phyloP scores from a whole-genome alignment of 352 stramenopile species.

The Pythium sp. region DNA sequence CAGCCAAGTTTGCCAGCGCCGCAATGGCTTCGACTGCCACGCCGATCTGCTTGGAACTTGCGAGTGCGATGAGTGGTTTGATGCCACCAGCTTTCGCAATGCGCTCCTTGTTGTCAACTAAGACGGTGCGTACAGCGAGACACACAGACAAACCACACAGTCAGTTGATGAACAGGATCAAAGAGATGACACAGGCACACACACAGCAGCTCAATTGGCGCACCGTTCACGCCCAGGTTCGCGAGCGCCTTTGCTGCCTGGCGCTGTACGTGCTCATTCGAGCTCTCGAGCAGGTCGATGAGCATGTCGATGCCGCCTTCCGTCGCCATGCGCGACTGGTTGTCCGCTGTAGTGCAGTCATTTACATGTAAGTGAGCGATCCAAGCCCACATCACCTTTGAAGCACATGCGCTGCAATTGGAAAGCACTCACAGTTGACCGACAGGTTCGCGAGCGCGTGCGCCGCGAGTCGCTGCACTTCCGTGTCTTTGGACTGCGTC shows the following conservation, averaged over 20 bases:
- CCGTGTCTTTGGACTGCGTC: constrained; percentile 89
- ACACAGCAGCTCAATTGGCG: neutral
- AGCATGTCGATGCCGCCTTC: constrained; percentile 94
- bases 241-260: constrained; percentile 93
- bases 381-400: neutral
- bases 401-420: neutral
- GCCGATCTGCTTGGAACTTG: constrained; percentile 78
- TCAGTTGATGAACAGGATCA: neutral
- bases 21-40: constrained; percentile 91
- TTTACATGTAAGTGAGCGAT: neutral
- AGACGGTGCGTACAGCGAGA: neutral
- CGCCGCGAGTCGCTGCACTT: constrained; percentile 92
- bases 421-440: constrained; percentile 77
- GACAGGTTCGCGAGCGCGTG: constrained; percentile 94
- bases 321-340: constrained; percentile 92
- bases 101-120: constrained; percentile 91
- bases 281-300: constrained; percentile 84
- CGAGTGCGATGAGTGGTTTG: constrained; percentile 78
- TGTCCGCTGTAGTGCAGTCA: constrained; percentile 62
- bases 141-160: neutral
- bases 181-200: neutral
- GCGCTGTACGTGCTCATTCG: constrained; percentile 88
- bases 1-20: constrained; percentile 93
- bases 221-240: constrained; percentile 91
- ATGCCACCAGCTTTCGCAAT: constrained; percentile 91